Base-by-base conservation (phyloP, 139 green algal genomes). In the Monoraphidium neglectum region DNA sequence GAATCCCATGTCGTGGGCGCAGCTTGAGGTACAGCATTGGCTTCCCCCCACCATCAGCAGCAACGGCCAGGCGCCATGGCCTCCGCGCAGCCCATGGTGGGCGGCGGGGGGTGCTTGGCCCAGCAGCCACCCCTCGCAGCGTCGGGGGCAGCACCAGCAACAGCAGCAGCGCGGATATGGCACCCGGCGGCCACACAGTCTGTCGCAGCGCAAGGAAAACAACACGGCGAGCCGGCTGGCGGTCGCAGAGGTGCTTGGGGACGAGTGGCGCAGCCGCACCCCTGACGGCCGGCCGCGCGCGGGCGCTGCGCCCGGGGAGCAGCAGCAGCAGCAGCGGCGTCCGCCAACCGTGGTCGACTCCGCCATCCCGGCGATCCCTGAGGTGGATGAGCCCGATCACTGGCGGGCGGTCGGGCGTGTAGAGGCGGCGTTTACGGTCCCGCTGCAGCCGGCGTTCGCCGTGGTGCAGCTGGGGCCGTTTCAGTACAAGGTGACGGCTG, bases 401-500 rank as follows among this genome's bases (percentile, higher is more conserved):
- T 68, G 65, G 21, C 62, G 47, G 10, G 64, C 56, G 5, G 74
- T 88, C 2, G 83, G 83, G n/a, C 28, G 46, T 2, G 77, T 88
- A 56, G 76, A 70, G 4, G 79, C 62, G 5, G 68, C 63, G 2
- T 88, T 86, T 63, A 35, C 1, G 3, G 62, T 84, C 1, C 60
- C 68, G 8, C 65, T 46, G 16, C 77, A 86, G 66, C 69, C 69
- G 23, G 54, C 53, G 1, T 88, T 90, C 66, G 82, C 70, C 6
- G 77, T 87, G 15, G 70, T 91, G 15, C 30, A 84, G 65, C 46
- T 84, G 16, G 70, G 72, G 3, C 72, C 74, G 62, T 77, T 33
- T 28, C 83, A 87, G 80, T 90, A 73, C 77, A 87, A 87, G 64
- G 80, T 88, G 21, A 86, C 83, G 4, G 65, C 70, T 28, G 82